Evolutionary conservation across 805 yeast species (phyloP).

Genomic region (Suhomyces kilbournensis): DNA sequence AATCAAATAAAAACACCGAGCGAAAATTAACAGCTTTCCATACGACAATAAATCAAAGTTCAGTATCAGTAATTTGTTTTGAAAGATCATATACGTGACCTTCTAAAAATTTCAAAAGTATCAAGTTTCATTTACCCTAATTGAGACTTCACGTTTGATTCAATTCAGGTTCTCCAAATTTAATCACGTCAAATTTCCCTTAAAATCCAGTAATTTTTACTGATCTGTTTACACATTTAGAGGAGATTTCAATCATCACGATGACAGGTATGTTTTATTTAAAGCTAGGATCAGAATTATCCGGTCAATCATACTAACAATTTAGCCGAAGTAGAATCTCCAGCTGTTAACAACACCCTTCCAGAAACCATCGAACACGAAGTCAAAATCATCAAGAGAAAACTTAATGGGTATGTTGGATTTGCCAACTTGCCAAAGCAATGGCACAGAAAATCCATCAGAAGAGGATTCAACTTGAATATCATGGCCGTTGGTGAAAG

Average conservation of each 20-base stretch:
- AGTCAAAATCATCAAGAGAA: conserved; percentile 70
- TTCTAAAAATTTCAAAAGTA: background rate
- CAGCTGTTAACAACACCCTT: conserved; percentile 4
- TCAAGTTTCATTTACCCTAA: background rate
- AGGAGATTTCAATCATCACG: background rate
- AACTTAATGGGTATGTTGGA: conserved; percentile 90
- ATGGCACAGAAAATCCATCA: conserved; percentile 91
- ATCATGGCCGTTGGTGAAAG: conserved; percentile 87
- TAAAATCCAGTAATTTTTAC: background rate
- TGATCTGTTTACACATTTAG: background rate
- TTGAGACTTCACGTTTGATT: background rate
- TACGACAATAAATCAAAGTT: background rate
- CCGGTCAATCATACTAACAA: conserved; percentile 3
- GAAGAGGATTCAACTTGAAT: conserved; percentile 80
- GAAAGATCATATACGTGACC: background rate
- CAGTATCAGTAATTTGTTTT: background rate
- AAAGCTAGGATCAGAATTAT: background rate
- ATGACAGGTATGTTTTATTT: conserved; percentile 3
- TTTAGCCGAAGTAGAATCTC: conserved; percentile 13
- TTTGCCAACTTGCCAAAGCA: conserved; percentile 97
- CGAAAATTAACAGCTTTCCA: background rate
- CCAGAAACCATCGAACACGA: conserved; percentile 27
- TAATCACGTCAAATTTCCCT: background rate
- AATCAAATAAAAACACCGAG: background rate
- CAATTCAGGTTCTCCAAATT: background rate